phyloP scores from a whole-genome alignment of 179 eudicot species.

The Monotropa hypopitys region DNA sequence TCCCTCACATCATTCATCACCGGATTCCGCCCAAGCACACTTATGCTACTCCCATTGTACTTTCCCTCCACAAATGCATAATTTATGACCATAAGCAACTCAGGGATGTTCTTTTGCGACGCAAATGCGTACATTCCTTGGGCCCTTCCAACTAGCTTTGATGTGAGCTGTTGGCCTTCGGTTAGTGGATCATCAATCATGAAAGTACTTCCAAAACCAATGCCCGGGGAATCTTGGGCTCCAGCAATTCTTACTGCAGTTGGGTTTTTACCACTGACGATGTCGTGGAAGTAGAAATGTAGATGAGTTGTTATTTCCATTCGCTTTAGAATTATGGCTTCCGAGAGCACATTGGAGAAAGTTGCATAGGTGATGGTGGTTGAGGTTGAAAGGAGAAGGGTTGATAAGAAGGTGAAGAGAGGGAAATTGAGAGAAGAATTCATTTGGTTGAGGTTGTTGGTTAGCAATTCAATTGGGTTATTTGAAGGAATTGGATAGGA shows the following conservation, averaged over 20 bases:
- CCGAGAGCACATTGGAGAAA: slow-evolving; percentile 9
- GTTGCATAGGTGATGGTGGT: not conserved
- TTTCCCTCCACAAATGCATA: slow-evolving; percentile 11
- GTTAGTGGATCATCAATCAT: slow-evolving; percentile 13
- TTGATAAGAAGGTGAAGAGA: slow-evolving; percentile 4
- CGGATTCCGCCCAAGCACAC: slow-evolving; percentile 19
- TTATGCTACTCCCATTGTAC: slow-evolving; percentile 19
- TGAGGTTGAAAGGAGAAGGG: slow-evolving; percentile 3
- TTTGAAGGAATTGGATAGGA: not conserved
- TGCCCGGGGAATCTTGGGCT: not conserved
- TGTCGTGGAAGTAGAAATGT: slow-evolving; percentile 24
- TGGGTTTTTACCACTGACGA: slow-evolving; percentile 12
- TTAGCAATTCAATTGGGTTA: not conserved
- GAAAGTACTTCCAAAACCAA: slow-evolving; percentile 4
- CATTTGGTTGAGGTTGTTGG: not conserved
- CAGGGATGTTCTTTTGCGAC: not conserved
- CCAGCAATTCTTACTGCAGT: slow-evolving; percentile 7
- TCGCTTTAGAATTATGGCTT: slow-evolving; percentile 1
- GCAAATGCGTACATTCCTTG: slow-evolving; percentile 17
- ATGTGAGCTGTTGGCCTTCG: not conserved
- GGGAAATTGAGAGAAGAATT: not conserved
- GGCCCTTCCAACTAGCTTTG: slow-evolving; percentile 15
- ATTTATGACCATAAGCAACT: slow-evolving; percentile 13
- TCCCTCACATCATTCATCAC: slow-evolving; percentile 10
- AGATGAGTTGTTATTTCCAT: slow-evolving; percentile 15